phyloP scores from a whole-genome alignment of 2,329 filamentous ascomycete species.

The Diaporthe vexans region DNA sequence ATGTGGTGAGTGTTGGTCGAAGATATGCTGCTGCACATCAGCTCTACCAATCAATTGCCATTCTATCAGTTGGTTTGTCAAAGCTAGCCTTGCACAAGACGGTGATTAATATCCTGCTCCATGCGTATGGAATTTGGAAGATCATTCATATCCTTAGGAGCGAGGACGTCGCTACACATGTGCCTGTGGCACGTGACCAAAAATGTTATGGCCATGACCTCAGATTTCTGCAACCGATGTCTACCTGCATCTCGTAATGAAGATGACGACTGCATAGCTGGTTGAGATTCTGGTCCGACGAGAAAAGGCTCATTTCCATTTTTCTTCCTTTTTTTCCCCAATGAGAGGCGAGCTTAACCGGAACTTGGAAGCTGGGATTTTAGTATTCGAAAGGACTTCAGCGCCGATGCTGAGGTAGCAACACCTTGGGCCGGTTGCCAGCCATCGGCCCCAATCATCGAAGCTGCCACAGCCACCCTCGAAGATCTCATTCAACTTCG shows the following conservation, averaged over 20 bases:
- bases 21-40: background rate
- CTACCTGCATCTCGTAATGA: background rate
- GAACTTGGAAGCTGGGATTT: background rate
- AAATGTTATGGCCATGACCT: background rate
- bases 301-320: background rate
- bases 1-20: too few relatives aligned
- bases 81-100: background rate
- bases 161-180: background rate
- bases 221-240: background rate
- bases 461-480: background rate
- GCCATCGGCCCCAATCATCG: background rate
- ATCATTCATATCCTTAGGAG: too few relatives aligned
- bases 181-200: conserved; percentile 19
- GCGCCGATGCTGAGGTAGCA: background rate
- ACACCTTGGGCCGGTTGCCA: background rate
- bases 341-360: background rate
- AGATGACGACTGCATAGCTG: background rate
- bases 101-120: background rate
- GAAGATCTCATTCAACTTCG: background rate
- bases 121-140: background rate
- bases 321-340: too few relatives aligned
- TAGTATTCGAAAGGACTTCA: background rate
- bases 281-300: background rate
- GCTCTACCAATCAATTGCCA: background rate
- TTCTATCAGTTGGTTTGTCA: background rate